Evolutionary conservation across 805 yeast species (phyloP).

Genomic region (Blastobotrys americana): DNA sequence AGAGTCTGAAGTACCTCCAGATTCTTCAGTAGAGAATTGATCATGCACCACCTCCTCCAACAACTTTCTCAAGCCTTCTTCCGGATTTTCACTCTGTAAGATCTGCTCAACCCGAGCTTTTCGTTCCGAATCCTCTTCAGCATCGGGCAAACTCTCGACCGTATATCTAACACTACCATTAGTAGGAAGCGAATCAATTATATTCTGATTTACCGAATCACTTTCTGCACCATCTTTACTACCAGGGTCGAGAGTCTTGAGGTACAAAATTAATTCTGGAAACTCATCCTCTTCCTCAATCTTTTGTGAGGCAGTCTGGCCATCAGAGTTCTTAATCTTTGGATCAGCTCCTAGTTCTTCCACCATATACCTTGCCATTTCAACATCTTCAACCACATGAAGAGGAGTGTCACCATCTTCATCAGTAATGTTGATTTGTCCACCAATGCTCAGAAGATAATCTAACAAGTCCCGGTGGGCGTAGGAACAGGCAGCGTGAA

Average conservation of each 20-base stretch:
- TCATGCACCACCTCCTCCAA: constrained; percentile 59
- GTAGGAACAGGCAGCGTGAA: constrained; percentile 96
- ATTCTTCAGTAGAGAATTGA: constrained; percentile 32
- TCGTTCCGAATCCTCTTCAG: constrained; percentile 46
- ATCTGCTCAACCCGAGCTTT: constrained; percentile 62
- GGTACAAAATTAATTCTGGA: constrained; percentile 66
- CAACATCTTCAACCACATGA: constrained; percentile 75
- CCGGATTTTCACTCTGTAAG: constrained; percentile 73
- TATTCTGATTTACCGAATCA: constrained; percentile 21
- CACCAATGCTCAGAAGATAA: constrained; percentile 52
- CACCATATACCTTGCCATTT: constrained; percentile 57
- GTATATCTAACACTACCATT: constrained; percentile 20
- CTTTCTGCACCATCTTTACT: constrained; percentile 7
- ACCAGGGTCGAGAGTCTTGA: constrained; percentile 39
- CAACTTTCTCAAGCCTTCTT: constrained; percentile 63
- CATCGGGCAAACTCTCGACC: constrained; percentile 25
- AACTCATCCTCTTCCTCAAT: constrained; percentile 80
- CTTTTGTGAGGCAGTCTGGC: constrained; percentile 62
- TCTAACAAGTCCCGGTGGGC: constrained; percentile 65
- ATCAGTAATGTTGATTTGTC: constrained; percentile 77
- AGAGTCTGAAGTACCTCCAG: not conserved
- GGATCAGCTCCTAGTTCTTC: constrained; percentile 64
- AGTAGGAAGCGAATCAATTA: constrained; percentile 16
- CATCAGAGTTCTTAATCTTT: constrained; percentile 59
- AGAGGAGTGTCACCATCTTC: constrained; percentile 92